Evolutionary conservation across 441 rosid species (phyloP), one percentile per base, ranked within the genome.

Genomic region (Gossypium aridum): DNA sequence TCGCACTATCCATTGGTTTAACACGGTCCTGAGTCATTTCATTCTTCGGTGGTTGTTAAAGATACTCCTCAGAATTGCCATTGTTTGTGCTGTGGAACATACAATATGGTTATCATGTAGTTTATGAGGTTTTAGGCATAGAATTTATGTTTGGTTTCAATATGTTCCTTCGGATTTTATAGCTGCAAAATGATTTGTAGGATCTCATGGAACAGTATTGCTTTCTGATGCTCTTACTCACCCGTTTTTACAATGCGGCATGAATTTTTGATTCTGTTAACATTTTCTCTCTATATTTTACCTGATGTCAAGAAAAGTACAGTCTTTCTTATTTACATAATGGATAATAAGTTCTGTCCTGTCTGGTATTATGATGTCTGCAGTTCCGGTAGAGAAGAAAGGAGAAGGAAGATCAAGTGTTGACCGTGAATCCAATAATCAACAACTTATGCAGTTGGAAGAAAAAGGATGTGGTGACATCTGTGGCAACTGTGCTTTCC

Each of bases 381-480:
- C 79, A 81, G 82, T 66, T 77, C 64, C 82, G 73, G 73, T 74
- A 61, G 97, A 95, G 83, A 95, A 90, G 85, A 94, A 92, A 81
- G 81, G 85, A 71, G 97, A 94, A 20, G 93, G 88, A 75, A 84
- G 94, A 80, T 78, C 88, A 25, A 88, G 93, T 82, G 60, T 84
- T 69, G 99, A 95, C 82, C 90, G 96, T 43, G 99, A 95, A 64
- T 85, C 94, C 7, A 97, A 95, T 81, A 92, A 88, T 78, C 98
- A 89, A 74, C 99, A 90, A 70, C 90, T 92, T 82, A 78, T 92
- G 82, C 96, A 81, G 80, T 80, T 92, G 75, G 98, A 95, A 79
- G 99, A 95, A 71, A 95, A 92, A 92, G 85, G 97, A 95, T 82
- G 99, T 92, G 49, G 97, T 95, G 10, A 91, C 99, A 65, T 95